Evolutionary conservation across 192 early-diverging fungal genomes (phyloP), one percentile per base, ranked within the genome.

Genomic region (Podila epicladia): DNA sequence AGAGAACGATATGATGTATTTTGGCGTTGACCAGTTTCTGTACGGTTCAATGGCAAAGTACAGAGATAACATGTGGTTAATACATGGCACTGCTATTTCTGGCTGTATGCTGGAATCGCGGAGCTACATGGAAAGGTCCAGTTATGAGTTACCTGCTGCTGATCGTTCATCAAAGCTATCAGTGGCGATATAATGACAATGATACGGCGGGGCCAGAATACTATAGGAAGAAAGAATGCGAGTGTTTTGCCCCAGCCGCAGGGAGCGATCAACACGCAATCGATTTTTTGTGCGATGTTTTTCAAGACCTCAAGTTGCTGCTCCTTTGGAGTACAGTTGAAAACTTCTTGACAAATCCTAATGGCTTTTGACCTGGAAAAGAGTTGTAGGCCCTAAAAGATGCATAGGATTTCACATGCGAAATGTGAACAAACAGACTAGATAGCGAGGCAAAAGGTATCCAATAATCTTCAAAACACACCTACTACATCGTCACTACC

Each of bases 261-360:
- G 13, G 63, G 63, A 65, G 71, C 64, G 60, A 73, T 73, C 19
- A 73, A 61, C 53, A 65, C 45, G 24, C 71, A 73, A 58, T 73
- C 71, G 28, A 2, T 13, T 49, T 58, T 64, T 64, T 38, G 33
- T 6, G 61, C 61, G 31, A 72, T 64, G 37, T 72, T 12, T 13
- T n/a, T 15, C 63, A 73, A 22, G 0, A 73, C 64, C n/a, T 73
- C 55, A 4, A 73, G 71, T 24, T 65, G 64, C 57, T 73, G 17
- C 57, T 65, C 63, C 28, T 65, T 73, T 65, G 71, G 71, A 49
- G 58, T 50, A 17, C 62, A 65, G 20, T 65, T 65, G 64, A 73
- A 73, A 51, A 35, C 55, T 60, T 60, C 8, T 60, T 15, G 53
- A 49, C 71, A 73, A 49, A 65, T 4, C 20, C 28, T 33, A 65